Evolutionary conservation across 371 early-diverging fungal genomes (phyloP).

Genomic region (Dichotomocladium elegans): DNA sequence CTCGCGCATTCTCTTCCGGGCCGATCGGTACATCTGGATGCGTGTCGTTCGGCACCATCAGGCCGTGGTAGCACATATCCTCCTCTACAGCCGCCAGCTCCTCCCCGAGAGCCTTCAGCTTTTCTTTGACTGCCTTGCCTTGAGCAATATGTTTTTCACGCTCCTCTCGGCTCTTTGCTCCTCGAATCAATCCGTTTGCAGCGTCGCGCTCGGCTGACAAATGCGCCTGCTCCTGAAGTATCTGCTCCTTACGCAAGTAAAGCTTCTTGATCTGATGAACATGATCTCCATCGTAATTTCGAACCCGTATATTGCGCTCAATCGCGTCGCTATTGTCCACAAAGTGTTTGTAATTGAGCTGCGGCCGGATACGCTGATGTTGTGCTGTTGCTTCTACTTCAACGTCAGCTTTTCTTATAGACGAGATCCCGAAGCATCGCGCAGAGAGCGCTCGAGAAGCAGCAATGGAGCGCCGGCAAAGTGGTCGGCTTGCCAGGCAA

Average conservation of each 20-base stretch:
- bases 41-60: constrained; percentile 72
- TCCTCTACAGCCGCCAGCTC: constrained; percentile 36
- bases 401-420: not conserved
- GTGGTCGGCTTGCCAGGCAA: too few species aligned
- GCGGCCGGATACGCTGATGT: constrained; percentile 42
- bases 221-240: constrained; percentile 28
- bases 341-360: constrained; percentile 59
- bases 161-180: constrained; percentile 10
- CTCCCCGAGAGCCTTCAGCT: constrained; percentile 33
- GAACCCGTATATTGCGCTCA: constrained; percentile 47
- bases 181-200: constrained; percentile 24
- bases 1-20: constrained; percentile 53
- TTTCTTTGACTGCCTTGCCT: constrained; percentile 34
- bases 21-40: constrained; percentile 68
- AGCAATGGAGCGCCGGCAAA: too few species aligned
- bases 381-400: constrained; percentile 11
- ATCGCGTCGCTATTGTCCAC: constrained; percentile 48
- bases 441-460: too few species aligned
- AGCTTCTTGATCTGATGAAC: constrained; percentile 42
- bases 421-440: too few species aligned
- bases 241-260: constrained; percentile 35
- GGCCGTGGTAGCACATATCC: constrained; percentile 49
- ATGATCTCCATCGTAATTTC: constrained; percentile 48
- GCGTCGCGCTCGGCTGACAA: constrained; percentile 49
- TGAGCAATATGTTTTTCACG: constrained; percentile 8